Base-by-base conservation (phyloP, 129 eudicot species). In the Heracleum sosnowskyi region DNA sequence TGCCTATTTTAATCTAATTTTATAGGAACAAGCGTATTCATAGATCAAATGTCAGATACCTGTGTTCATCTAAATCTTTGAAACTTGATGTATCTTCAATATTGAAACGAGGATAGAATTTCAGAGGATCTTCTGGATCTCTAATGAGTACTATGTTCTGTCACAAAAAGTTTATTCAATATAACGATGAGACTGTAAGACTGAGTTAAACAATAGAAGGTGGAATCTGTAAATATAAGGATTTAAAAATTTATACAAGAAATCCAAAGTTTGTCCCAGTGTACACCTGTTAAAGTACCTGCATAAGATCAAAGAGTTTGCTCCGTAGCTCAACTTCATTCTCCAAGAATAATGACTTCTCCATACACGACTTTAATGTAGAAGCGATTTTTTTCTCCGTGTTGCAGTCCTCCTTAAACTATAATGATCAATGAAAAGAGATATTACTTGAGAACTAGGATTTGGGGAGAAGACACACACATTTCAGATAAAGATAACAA, bases 341-440 rank as follows among this genome's bases (percentile, higher is more conserved):
- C 71, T 91, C 99, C 79, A 81, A 77, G 77, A 90, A 80, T 66
- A 90, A 74, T 60, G 90, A 89, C 75, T 76, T 85, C 62, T 90
- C 97, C 55, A 78, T 28, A 69, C 83, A 87, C 26, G 96, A 88
- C 87, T 90, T 96, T 70, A 96, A 88, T 87, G 88, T 89, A 71
- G 99, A 87, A 60, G 87, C 96, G 44, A 90, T 86, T 78, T 92
- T 90, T 84, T 84, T 96, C 93, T 96, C 99, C 1, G 97, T 96
- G 85, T 92, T 87, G 85, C 97, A 88, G 37, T 96, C 99, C 36
- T 92, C 99, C 89, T 87, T 92, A 82, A 96, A 96, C 99, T 96
- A 80, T 69, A 76, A 45, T 40, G 31, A 71, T 55, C 40, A 39
- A 26, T 24, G 55, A 45, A 51, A 66, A 35, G 62, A 53, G 22